These are phyloP conservation scores for Scedosporium apiospermum DNA, from an alignment of 2,329 filamentous ascomycete species.

Conservation along the genomic window DNA sequence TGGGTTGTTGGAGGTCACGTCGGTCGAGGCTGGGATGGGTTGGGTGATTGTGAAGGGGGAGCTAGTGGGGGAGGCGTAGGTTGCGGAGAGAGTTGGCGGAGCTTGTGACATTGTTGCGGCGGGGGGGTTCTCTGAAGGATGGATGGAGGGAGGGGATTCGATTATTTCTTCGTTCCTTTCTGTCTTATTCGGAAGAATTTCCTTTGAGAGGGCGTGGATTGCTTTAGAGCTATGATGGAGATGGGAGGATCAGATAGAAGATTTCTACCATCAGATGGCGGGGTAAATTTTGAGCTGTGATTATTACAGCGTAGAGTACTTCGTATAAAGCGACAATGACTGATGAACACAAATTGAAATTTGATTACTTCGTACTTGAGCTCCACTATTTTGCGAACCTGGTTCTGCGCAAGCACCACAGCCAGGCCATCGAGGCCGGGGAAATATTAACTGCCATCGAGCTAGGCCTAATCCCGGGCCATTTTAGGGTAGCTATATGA, in stretches of 20 bases:
- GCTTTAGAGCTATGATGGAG: too few species aligned
- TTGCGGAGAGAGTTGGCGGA: conserved; percentile 29
- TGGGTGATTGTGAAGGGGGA: conserved; percentile 34
- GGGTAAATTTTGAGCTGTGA: too few species aligned
- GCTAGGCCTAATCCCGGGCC: background rate
- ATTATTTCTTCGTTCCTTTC: too few species aligned
- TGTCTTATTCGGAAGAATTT: too few species aligned
- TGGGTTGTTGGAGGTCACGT: conserved; percentile 35
- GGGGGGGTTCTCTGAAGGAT: background rate
- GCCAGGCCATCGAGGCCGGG: background rate
- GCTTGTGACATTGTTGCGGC: background rate
- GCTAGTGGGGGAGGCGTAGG: conserved; percentile 44
- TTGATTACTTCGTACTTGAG: background rate
- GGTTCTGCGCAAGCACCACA: too few species aligned
- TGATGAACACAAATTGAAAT: too few species aligned
- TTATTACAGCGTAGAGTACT: too few species aligned
- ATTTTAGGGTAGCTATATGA: background rate
- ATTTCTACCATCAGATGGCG: too few species aligned
- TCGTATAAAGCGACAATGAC: too few species aligned
- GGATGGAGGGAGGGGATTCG: background rate
- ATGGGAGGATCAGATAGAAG: too few species aligned
- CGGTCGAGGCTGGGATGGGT: conserved; percentile 20
- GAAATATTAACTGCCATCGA: background rate
- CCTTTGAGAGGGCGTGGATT: too few species aligned
- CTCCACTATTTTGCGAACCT: background rate